Evolutionary conservation across 2,329 filamentous ascomycete species (phyloP).

Genomic region (Balansia obtecta): DNA sequence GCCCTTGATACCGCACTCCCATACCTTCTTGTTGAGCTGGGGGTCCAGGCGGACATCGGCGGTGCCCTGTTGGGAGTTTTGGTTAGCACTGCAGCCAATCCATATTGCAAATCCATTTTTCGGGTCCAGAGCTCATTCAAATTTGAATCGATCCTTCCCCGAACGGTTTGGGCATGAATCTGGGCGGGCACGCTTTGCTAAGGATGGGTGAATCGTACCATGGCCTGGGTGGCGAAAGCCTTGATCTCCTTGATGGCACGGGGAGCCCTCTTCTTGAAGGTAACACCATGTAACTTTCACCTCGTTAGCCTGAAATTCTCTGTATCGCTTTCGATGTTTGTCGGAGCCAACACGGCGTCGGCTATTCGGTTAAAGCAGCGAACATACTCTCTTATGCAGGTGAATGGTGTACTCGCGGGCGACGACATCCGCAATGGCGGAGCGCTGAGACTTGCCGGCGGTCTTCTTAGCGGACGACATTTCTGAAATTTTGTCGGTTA

Average conservation of each 20-base stretch:
- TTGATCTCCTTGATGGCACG: slow-evolving; percentile 99
- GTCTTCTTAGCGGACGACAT: slow-evolving; percentile 30
- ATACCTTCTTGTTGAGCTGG: slow-evolving; percentile 99
- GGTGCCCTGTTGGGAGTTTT: slow-evolving; percentile 57
- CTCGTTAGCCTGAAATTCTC: slow-evolving; percentile 7
- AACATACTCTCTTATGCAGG: slow-evolving; percentile 77
- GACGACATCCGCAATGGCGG: slow-evolving; percentile 98
- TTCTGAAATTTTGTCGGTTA: slow-evolving; percentile 20
- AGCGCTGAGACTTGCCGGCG: slow-evolving; percentile 46
- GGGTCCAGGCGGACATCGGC: slow-evolving; percentile 95
- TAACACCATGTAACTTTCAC: slow-evolving; percentile 79
- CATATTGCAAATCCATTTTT: not conserved
- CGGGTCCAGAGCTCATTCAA: not conserved
- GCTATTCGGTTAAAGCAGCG: slow-evolving; percentile 6
- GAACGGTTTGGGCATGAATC: not conserved
- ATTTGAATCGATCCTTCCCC: not conserved
- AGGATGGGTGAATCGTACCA: slow-evolving; percentile 54
- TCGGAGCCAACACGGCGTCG: not conserved
- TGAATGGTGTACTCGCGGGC: slow-evolving; percentile 99
- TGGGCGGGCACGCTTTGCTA: too few relatives aligned
- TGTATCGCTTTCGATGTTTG: slow-evolving; percentile 2
- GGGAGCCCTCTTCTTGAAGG: slow-evolving; percentile 99
- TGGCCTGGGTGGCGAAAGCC: slow-evolving; percentile 80
- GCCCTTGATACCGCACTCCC: slow-evolving; percentile 98
- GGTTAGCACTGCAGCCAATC: slow-evolving; percentile 10